phyloP scores from a whole-genome alignment of 2,329 filamentous ascomycete genomes.

The Apiospora saccharicola region DNA sequence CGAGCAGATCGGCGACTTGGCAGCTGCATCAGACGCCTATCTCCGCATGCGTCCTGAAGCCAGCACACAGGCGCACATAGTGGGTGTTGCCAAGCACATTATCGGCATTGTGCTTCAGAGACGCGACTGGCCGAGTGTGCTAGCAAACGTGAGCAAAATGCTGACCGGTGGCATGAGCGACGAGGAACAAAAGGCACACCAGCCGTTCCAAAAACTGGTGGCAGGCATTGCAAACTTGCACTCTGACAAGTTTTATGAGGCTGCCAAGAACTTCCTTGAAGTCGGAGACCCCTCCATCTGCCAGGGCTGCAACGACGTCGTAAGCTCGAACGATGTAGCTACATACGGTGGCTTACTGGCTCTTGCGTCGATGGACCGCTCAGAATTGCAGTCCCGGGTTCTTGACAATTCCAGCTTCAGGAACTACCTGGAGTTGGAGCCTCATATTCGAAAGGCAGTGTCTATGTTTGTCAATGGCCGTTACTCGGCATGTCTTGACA shows the following conservation, averaged over 20 bases:
- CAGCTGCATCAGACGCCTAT: constrained; percentile 78
- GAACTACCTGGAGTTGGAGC: constrained; percentile 88
- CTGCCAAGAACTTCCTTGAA: constrained; percentile 75
- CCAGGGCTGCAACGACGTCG: constrained; percentile 71
- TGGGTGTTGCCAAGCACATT: constrained; percentile 82
- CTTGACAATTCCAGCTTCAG: constrained; percentile 85
- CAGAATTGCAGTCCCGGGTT: constrained; percentile 75
- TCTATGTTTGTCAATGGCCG: constrained; percentile 88
- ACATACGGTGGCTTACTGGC: constrained; percentile 91
- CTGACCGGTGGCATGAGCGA: constrained; percentile 52
- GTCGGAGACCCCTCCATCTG: constrained; percentile 60
- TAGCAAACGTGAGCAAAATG: constrained; percentile 70
- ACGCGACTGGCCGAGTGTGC: constrained; percentile 76
- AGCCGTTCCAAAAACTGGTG: constrained; percentile 61
- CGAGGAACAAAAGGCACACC: constrained; percentile 55
- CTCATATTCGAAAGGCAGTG: constrained; percentile 91
- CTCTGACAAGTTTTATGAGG: constrained; percentile 60
- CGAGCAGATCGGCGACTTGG: constrained; percentile 78
- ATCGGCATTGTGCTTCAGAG: constrained; percentile 79
- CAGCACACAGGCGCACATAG: constrained; percentile 81
- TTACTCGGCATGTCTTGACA: constrained; percentile 83
- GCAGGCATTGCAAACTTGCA: constrained; percentile 59
- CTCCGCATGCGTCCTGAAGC: constrained; percentile 90
- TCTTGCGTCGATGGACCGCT: constrained; percentile 86
- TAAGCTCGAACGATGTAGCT: constrained; percentile 87